Evolutionary conservation across 2,329 filamentous ascomycete genomes (phyloP), one percentile per base, ranked within the genome.

Genomic region (Hypoxylon sp.): DNA sequence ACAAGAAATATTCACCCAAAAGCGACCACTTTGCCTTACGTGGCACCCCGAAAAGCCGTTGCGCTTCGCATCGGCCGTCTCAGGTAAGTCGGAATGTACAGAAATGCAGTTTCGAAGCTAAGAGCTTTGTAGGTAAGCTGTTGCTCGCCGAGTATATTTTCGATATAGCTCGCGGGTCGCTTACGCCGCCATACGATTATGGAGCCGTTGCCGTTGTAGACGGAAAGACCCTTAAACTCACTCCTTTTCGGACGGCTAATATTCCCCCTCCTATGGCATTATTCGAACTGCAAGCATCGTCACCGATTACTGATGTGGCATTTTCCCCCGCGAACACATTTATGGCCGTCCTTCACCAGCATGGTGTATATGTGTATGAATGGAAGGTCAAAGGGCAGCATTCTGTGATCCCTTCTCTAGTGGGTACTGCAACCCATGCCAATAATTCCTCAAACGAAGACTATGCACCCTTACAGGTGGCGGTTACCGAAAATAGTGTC

Each of bases 231-330:
- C 80, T 98, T 65, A 97, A 97, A 77, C 80, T 98, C 50, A 98
- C 96, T 0, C 94, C 96, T 0, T 86, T 99, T 71, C 87, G 92
- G 69, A 86, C 91, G 54, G 92, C 94, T 11, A 97, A 96, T 74
- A 86, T 98, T 2, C 96, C 96, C 24, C 96, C 96, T 29, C 96
- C 96, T 0, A 98, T 98, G 94, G 90, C 94, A 14, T 85, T 95
- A 69, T 92, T 92, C 72, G 92, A 97, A 63, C 75, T 98, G 17
- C 75, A 82, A 11, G 80, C 92, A 29, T 83, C 87, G 13, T 85
- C 85, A 0, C 90, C 91, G 58, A 86, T 89, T 2, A 81, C 93
- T 17, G 94, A 98, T 80, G 88, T 96, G 56, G 89, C 91, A 0
- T 90, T 98, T 72, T 91, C 89, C 54, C 84, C 83, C 13, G 85